Evolutionary conservation across 1,284 basidiomycete species (phyloP).

Genomic region (Mycena sp.): DNA sequence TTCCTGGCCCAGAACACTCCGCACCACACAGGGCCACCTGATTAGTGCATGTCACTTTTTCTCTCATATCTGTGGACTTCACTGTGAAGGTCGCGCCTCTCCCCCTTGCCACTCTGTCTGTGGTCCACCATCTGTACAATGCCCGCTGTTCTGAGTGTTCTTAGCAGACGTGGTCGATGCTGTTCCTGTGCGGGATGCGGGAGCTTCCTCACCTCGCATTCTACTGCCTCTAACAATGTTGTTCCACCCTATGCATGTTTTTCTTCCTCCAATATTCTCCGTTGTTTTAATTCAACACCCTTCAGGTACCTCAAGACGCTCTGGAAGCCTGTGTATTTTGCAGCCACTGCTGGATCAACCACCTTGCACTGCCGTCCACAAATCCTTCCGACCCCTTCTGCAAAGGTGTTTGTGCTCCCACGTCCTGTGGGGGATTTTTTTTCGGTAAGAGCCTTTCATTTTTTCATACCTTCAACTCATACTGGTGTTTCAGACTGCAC

Average conservation of each 20-base stretch:
- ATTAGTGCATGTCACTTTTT: no score
- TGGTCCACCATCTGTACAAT: no score
- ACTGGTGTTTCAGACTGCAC: neutral
- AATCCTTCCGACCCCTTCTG: neutral
- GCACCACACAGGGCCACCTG: no score
- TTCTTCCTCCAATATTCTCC: neutral
- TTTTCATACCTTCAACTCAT: neutral
- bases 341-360: neutral
- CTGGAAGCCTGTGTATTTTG: neutral
- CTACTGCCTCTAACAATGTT: neutral
- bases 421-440: neutral
- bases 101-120: neutral
- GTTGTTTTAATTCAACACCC: neutral
- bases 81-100: no score
- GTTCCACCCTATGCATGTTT: neutral
- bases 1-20: no score
- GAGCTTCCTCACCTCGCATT: neutral
- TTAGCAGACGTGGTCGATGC: neutral
- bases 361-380: neutral
- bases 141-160: no score
- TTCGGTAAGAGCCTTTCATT: neutral
- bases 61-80: no score
- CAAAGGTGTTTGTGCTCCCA: neutral
- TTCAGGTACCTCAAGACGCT: neutral
- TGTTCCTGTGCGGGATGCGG: neutral